Conservation (phyloP, 108 stramenopile genomes). For the Ochromonas danica region DNA sequence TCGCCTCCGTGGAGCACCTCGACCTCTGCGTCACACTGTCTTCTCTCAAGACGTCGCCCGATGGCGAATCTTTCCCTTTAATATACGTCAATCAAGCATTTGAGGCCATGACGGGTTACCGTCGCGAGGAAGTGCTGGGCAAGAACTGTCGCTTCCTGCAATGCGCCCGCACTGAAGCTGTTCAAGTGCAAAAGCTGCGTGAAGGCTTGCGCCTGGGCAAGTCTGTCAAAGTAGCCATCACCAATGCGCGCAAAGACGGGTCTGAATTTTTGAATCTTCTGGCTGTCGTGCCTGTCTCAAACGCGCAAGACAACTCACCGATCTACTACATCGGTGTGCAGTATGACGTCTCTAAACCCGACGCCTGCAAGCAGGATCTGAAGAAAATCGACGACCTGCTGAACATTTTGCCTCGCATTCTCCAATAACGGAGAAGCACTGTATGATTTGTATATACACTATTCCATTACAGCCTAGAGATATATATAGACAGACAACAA, state of each 20-base stretch:
- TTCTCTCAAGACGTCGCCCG: not conserved
- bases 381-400: not conserved
- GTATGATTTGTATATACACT: too few species aligned
- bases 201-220: not conserved
- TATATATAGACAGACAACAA: too few species aligned
- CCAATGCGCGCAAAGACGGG: not conserved
- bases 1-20: not conserved
- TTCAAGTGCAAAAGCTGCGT: not conserved
- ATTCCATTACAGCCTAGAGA: too few species aligned
- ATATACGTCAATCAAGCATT: slow-evolving; percentile 9
- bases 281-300: not conserved
- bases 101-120: not conserved
- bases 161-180: not conserved
- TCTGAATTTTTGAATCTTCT: slow-evolving; percentile 7
- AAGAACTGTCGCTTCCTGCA: not conserved
- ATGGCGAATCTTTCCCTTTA: not conserved
- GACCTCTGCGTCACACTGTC: not conserved
- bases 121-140: not conserved
- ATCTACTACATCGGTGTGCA: slow-evolving; percentile 1
- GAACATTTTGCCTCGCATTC: not conserved
- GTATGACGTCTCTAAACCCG: not conserved
- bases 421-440: too few species aligned
- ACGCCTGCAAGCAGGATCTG: not conserved
- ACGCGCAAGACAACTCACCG: not conserved
- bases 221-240: not conserved